A percentile compares a stretch with the other conserved stretches of the same genome.
Evolutionary conservation across 2,329 filamentous ascomycete genomes (phyloP).

Genomic region (Colletotrichum australisinense): DNA sequence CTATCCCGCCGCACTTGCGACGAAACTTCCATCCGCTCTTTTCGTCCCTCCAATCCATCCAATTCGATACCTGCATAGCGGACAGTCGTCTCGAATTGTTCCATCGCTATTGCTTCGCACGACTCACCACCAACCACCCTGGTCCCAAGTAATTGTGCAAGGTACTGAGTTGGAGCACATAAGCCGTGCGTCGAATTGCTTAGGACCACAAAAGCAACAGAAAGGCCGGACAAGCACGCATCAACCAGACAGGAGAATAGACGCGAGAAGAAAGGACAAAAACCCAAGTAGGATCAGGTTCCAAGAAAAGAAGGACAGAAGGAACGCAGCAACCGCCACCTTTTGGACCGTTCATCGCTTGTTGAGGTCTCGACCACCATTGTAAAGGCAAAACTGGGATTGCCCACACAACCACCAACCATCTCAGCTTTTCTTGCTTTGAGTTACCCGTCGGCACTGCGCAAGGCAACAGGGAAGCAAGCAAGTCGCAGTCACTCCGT

Average conservation of each 20-base stretch:
- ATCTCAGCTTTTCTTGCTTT: not conserved
- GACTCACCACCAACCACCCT: not conserved
- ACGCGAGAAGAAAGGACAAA: not conserved
- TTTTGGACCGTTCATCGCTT: slow-evolving; percentile 24
- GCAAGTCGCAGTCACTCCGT: slow-evolving; percentile 5
- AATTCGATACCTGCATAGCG: not conserved
- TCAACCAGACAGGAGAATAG: not conserved
- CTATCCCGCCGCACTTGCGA: not conserved
- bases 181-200: slow-evolving; percentile 24
- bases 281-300: not conserved
- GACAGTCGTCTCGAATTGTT: not conserved
- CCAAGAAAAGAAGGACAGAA: not conserved
- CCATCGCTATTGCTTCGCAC: slow-evolving; percentile 1
- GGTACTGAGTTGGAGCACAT: slow-evolving; percentile 18
- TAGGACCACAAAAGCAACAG: slow-evolving; percentile 8
- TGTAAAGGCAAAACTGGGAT: slow-evolving; percentile 17
- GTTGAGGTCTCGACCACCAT: slow-evolving; percentile 17
- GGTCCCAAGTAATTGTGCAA: slow-evolving; percentile 23
- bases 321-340: not conserved
- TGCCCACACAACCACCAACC: not conserved
- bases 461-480: slow-evolving; percentile 23
- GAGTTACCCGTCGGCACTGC: slow-evolving; percentile 14
- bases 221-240: not conserved
- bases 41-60: not conserved
- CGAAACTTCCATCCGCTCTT: slow-evolving; percentile 1